Evolutionary conservation across 2,329 filamentous ascomycete genomes (phyloP).

Genomic region (Apiospora sp.): DNA sequence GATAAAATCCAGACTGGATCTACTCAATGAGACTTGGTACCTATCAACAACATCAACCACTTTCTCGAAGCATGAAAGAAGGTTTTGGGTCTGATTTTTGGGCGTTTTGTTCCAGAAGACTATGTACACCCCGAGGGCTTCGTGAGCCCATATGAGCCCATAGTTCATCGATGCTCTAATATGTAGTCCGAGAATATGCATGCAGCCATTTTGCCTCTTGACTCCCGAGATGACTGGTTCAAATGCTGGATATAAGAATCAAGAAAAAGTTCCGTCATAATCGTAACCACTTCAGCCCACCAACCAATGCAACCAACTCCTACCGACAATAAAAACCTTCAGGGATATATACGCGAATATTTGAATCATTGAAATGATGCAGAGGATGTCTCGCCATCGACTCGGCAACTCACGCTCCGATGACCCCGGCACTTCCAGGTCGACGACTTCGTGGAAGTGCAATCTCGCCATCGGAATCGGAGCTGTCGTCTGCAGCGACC

Average conservation of each 20-base stretch:
- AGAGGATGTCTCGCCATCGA: neutral
- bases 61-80: neutral
- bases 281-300: constrained; percentile 25
- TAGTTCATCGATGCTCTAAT: constrained; percentile 5
- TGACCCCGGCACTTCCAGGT: constrained; percentile 30
- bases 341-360: constrained; percentile 24
- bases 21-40: neutral
- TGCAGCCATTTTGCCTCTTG: constrained; percentile 17
- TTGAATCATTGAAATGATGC: constrained; percentile 18
- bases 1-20: neutral
- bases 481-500: constrained; percentile 58
- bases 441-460: constrained; percentile 48
- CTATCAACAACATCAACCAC: neutral
- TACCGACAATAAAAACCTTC: constrained; percentile 4
- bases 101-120: constrained; percentile 4
- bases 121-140: constrained; percentile 14
- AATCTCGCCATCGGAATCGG: constrained; percentile 67
- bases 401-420: constrained; percentile 21
- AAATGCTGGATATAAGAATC: constrained; percentile 31
- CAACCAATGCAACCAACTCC: constrained; percentile 6
- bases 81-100: neutral
- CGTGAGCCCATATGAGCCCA: constrained; percentile 8
- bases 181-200: constrained; percentile 21
- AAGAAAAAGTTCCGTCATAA: constrained; percentile 28
- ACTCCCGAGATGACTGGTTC: constrained; percentile 21